phyloP scores from a whole-genome alignment of 2,329 filamentous ascomycete species.

The Penicillium fuscoglaucum region DNA sequence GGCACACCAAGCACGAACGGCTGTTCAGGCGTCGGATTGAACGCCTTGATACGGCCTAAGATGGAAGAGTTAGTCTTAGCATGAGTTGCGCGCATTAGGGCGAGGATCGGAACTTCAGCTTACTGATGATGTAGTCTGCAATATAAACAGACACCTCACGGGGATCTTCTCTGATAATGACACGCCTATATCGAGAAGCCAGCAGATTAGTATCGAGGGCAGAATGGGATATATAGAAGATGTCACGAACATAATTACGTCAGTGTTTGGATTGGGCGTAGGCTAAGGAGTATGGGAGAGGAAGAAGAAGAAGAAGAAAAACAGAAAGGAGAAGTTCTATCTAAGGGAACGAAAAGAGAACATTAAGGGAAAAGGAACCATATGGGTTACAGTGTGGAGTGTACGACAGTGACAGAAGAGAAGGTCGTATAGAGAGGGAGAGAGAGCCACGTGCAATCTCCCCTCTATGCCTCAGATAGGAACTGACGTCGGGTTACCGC shows the following conservation, averaged over 20 bases:
- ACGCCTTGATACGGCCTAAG: slow-evolving; percentile 72
- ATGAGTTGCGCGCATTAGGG: neutral
- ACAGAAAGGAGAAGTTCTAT: neutral
- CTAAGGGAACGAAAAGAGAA: slow-evolving; percentile 10
- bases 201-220: slow-evolving; percentile 11
- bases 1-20: slow-evolving; percentile 83
- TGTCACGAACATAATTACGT: slow-evolving; percentile 34
- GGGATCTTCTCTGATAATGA: slow-evolving; percentile 77
- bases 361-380: slow-evolving; percentile 3
- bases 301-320: neutral
- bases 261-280: slow-evolving; percentile 17
- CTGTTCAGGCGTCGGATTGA: slow-evolving; percentile 67
- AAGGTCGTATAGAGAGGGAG: slow-evolving; percentile 16
- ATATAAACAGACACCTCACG: slow-evolving; percentile 70
- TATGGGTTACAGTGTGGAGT: slow-evolving; percentile 32
- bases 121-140: slow-evolving; percentile 76
- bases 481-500: neutral
- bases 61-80: slow-evolving; percentile 4
- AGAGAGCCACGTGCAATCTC: neutral
- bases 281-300: slow-evolving; percentile 1
- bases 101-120: slow-evolving; percentile 23
- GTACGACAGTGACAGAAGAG: slow-evolving; percentile 26
- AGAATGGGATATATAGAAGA: neutral
- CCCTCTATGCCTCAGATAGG: neutral
- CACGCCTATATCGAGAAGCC: slow-evolving; percentile 59